These are phyloP conservation scores for Clarkia xantiana DNA, from an alignment of 345 rosid genomes.

Conservation along the genomic window DNA sequence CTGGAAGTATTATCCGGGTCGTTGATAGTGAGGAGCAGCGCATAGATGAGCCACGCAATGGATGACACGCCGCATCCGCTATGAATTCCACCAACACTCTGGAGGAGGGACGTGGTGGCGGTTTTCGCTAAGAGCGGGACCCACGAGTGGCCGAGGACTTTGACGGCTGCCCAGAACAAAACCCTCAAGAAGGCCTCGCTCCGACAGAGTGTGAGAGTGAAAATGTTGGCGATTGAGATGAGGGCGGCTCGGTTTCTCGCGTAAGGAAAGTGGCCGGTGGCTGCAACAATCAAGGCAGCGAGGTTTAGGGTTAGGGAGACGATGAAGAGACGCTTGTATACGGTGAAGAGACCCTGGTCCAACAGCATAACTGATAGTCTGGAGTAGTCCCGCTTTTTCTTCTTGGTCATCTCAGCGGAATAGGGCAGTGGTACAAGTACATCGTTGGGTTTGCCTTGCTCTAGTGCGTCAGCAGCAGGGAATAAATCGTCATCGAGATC, in stretches of 20 bases:
- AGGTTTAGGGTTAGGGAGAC: slow-evolving; percentile 30
- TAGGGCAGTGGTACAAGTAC: not conserved
- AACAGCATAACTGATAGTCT: slow-evolving; percentile 53
- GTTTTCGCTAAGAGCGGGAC: slow-evolving; percentile 42
- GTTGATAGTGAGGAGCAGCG: slow-evolving; percentile 42
- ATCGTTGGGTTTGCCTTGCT: slow-evolving; percentile 26
- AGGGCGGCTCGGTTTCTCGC: slow-evolving; percentile 54
- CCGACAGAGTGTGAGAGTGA: slow-evolving; percentile 50
- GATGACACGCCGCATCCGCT: slow-evolving; percentile 70
- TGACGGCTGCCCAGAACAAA: slow-evolving; percentile 46
- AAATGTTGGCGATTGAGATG: slow-evolving; percentile 54
- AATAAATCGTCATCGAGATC: slow-evolving; percentile 11
- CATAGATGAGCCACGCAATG: slow-evolving; percentile 50
- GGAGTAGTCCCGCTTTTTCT: slow-evolving; percentile 29
- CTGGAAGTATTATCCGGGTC: slow-evolving; percentile 35
- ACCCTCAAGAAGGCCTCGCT: slow-evolving; percentile 57
- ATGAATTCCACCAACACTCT: slow-evolving; percentile 62
- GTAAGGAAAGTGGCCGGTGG: slow-evolving; percentile 41
- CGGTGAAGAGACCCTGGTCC: slow-evolving; percentile 67
- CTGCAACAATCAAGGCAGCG: slow-evolving; percentile 36
- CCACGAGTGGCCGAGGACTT: slow-evolving; percentile 36
- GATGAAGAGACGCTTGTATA: slow-evolving; percentile 56
- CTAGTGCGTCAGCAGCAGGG: slow-evolving; percentile 14
- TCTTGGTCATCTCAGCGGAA: slow-evolving; percentile 14
- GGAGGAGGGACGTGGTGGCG: slow-evolving; percentile 49